Conservation (phyloP, 768 basidiomycete species). For the Lactarius hengduanensis region DNA sequence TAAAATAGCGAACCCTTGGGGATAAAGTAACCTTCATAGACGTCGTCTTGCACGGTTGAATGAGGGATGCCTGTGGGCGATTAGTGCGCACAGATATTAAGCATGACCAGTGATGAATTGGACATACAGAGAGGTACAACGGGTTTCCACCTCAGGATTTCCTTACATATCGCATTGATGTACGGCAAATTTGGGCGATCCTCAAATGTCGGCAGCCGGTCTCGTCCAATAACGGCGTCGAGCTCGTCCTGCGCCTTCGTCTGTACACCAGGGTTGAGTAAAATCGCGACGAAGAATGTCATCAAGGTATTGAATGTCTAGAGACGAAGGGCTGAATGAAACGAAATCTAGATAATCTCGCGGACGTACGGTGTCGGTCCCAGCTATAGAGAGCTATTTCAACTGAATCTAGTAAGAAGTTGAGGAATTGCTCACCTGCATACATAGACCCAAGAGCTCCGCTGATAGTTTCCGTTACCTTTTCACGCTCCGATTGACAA, state of each 20-base stretch:
- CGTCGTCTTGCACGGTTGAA: not conserved
- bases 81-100: not conserved
- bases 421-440: not conserved
- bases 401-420: not conserved
- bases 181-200: conserved; percentile 14
- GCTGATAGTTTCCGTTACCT: not conserved
- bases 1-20: conserved; percentile 5
- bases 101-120: not conserved
- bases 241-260: conserved; percentile 10
- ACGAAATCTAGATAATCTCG: not conserved
- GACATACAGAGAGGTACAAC: conserved; percentile 1
- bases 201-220: conserved; percentile 15
- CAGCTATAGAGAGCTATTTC: not conserved
- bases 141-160: conserved; percentile 13
- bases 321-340: not conserved
- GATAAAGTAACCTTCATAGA: conserved; percentile 21
- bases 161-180: conserved; percentile 14
- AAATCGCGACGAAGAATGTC: conserved; percentile 6
- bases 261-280: conserved; percentile 9
- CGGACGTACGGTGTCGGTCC: conserved; percentile 11
- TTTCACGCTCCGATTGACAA: not conserved
- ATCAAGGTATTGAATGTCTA: conserved; percentile 5
- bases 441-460: conserved; percentile 10
- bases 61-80: conserved; percentile 10
- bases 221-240: conserved; percentile 6